phyloP scores from a whole-genome alignment of 2,329 filamentous ascomycete genomes.

The Escovopsis sp. region DNA sequence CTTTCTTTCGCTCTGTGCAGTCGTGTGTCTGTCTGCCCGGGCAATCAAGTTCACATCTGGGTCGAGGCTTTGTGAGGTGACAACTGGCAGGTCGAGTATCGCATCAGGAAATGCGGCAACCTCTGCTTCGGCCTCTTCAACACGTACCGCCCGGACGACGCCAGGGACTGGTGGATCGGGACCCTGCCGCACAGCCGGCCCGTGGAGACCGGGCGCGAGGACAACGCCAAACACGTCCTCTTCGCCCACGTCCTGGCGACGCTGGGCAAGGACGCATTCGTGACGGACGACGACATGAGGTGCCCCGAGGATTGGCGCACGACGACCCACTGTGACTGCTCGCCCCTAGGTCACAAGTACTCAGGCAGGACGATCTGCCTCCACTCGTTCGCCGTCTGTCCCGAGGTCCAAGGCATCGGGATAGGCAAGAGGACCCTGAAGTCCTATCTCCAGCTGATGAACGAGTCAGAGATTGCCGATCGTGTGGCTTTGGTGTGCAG shows the following conservation, averaged over 20 bases:
- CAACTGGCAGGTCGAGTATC: conserved; percentile 16
- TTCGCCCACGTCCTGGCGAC: conserved; percentile 69
- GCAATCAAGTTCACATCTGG: no score
- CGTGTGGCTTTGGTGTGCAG: conserved; percentile 65
- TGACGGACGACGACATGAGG: conserved; percentile 67
- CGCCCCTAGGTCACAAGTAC: conserved; percentile 53
- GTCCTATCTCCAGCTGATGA: conserved; percentile 64
- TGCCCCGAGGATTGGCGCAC: conserved; percentile 53
- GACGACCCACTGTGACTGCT: conserved; percentile 23
- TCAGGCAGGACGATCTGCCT: conserved; percentile 61
- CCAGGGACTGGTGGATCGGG: conserved; percentile 32
- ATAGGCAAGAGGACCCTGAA: conserved; percentile 61
- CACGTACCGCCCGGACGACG: conserved; percentile 35
- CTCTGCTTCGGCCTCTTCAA: conserved; percentile 72
- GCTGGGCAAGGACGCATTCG: conserved; percentile 44
- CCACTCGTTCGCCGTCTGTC: conserved; percentile 70
- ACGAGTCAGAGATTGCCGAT: conserved; percentile 53
- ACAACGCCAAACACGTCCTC: conserved; percentile 36
- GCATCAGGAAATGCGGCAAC: conserved; percentile 29
- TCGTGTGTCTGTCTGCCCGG: not conserved
- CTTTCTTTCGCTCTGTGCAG: not conserved
- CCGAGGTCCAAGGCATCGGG: conserved; percentile 58
- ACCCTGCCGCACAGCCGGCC: conserved; percentile 36
- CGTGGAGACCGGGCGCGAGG: conserved; percentile 35
- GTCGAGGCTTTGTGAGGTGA: not conserved